A percentile compares a stretch with the other conserved stretches of the same genome.
These are phyloP conservation scores for Xylaria sp. DNA, from an alignment of 495 filamentous ascomycete species.

Conservation along the genomic window DNA sequence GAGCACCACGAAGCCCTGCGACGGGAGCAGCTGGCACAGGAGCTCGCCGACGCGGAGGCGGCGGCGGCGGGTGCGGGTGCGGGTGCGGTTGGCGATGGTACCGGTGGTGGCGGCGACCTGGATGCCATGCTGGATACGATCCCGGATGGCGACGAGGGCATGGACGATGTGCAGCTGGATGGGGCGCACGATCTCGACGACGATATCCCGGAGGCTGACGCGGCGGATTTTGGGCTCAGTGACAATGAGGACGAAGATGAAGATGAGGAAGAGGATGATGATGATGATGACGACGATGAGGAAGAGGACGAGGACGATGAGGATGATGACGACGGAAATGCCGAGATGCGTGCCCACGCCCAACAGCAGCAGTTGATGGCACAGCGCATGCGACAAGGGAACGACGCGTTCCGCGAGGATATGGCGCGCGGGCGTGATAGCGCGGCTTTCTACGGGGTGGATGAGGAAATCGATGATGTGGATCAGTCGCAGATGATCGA, in stretches of 20 bases:
- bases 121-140: conserved; percentile 17
- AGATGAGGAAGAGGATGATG: conserved; percentile 54
- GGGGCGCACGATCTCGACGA: conserved; percentile 65
- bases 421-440: conserved; percentile 52
- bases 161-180: conserved; percentile 46
- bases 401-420: conserved; percentile 55
- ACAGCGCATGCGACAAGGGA: conserved; percentile 50
- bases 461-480: conserved; percentile 55
- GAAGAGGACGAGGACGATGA: conserved; percentile 41
- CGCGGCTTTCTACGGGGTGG: conserved; percentile 48
- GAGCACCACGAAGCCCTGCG: conserved; percentile 75
- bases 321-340: conserved; percentile 44
- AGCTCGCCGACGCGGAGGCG: conserved; percentile 64
- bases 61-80: conserved; percentile 44
- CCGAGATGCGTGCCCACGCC: conserved; percentile 41
- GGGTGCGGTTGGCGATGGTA: conserved; percentile 41
- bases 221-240: conserved; percentile 52
- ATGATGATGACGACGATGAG: conserved; percentile 40
- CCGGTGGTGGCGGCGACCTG: conserved; percentile 34
- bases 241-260: conserved; percentile 52
- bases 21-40: conserved; percentile 71
- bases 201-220: conserved; percentile 70
- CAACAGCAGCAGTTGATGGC: conserved; percentile 47
- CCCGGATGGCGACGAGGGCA: conserved; percentile 45
- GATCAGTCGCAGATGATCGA: conserved; percentile 57